Base-by-base conservation (phyloP, 2,329 filamentous ascomycete species). In the Ascochyta koolunga region DNA sequence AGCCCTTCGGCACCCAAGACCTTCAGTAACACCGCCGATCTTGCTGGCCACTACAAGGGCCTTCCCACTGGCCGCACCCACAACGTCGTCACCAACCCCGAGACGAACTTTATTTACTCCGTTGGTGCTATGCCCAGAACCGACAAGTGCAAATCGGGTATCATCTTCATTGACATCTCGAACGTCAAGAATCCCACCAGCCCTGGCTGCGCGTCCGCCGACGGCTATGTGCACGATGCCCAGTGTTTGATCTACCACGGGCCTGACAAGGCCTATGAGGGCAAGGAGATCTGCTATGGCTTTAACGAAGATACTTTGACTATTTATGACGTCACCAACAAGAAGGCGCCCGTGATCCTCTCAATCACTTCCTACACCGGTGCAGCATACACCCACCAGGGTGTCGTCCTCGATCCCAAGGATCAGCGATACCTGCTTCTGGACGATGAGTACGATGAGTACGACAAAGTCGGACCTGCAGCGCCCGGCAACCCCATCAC, bases 211-310 rank as follows among this genome's bases (percentile, higher is more conserved):
- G 80, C 80, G 7, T 76, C 78, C 18, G 64, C 77, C 16, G 83
- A 86, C 65, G 83, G 83, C 32, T 86, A 86, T 65, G 83, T 86
- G 13, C 83, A 86, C 67, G 83, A 86, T 60, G 83, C 83, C 2
- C 83, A 86, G 69, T 86, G 83, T 66, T 72, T 86, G 33, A 77
- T 80, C 54, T 83, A 83, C 71, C 77, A 75, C 7, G 82, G 83
- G 0, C 82, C 82, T 0, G 79, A 84, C 54, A 70, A 68, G 21
- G 62, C 74, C 21, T 85, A 80, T 66, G 66, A 71, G 3, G 80
- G 78, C 21, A 74, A 71, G 2, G 80, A 85, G 48, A 82, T 85
- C 62, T 85, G 82, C 77, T 83, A 82, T 62, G 80, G 79, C 31
- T 83, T 82, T 76, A 83, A 83, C 69, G 81, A 83, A 60, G 79